Conservation (phyloP, 2,329 filamentous ascomycete species). For the Chaetomiaceae sp. region DNA sequence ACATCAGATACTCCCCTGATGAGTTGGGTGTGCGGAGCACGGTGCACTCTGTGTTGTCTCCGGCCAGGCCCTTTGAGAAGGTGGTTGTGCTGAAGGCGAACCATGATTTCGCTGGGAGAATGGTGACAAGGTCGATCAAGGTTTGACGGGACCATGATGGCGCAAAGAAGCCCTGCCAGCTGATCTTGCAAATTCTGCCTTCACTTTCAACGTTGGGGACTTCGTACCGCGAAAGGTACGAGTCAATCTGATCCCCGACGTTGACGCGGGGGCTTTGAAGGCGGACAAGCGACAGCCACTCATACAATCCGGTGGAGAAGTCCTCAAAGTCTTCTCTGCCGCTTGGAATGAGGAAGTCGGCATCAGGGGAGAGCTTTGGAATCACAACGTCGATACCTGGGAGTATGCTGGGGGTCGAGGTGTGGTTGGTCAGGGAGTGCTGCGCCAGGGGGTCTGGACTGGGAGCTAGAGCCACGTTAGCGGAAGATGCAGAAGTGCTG, state of each 20-base stretch:
- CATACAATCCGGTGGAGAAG: conserved; percentile 58
- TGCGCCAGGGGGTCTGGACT: conserved; percentile 45
- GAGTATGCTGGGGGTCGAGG: conserved; percentile 26
- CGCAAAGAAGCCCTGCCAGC: conserved; percentile 56
- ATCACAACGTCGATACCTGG: conserved; percentile 1
- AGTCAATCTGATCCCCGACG: conserved; percentile 55
- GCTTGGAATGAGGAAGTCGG: conserved; percentile 32
- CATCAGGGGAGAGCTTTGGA: conserved; percentile 27
- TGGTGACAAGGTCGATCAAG: conserved; percentile 42
- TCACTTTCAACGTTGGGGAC: conserved; percentile 41
- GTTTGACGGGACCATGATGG: conserved; percentile 47
- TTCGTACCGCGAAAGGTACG: conserved; percentile 64
- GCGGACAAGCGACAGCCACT: conserved; percentile 68
- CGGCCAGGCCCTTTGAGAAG: conserved; percentile 43
- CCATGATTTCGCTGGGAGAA: conserved; percentile 46
- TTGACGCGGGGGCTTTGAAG: conserved; percentile 61
- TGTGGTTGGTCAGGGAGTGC: conserved; percentile 42
- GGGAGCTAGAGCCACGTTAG: conserved; percentile 38
- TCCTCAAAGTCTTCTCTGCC: conserved; percentile 55
- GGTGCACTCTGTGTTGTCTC: conserved; percentile 46
- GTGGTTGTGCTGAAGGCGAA: conserved; percentile 50
- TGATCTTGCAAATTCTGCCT: conserved; percentile 45
- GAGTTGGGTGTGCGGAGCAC: conserved; percentile 48
- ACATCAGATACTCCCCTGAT: conserved; percentile 53
- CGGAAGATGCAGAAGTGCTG: conserved; percentile 5